A percentile compares a stretch with the other conserved stretches of the same genome.
Conservation (phyloP, 768 basidiomycete genomes). For the Russula sp. region DNA sequence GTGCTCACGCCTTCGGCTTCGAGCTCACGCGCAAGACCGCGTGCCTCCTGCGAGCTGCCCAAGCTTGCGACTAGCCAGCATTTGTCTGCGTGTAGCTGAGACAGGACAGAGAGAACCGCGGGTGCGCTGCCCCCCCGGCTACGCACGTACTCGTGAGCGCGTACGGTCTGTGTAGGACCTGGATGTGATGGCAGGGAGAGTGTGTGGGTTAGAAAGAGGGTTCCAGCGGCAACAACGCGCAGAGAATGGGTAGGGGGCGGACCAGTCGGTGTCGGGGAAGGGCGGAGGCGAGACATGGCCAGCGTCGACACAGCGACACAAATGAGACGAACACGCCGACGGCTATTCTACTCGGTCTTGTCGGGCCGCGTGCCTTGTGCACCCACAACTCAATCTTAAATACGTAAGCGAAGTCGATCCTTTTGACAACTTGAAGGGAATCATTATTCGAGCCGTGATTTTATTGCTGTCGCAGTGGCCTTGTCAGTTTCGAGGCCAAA, state of each 20-base stretch:
- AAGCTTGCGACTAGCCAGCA: slow-evolving; percentile 69
- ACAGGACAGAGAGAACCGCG: slow-evolving; percentile 61
- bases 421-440: too few relatives aligned
- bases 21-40: slow-evolving; percentile 55
- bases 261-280: slow-evolving; percentile 15
- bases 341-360: too few relatives aligned
- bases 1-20: slow-evolving; percentile 64
- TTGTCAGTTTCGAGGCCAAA: too few relatives aligned
- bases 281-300: slow-evolving; percentile 29
- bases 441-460: too few relatives aligned
- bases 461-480: too few relatives aligned
- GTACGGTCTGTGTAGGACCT: slow-evolving; percentile 47
- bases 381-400: too few relatives aligned
- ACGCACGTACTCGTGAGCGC: slow-evolving; percentile 66
- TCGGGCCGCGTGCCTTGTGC: too few relatives aligned
- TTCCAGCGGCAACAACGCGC: slow-evolving; percentile 73
- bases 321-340: background rate
- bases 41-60: slow-evolving; percentile 65
- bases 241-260: slow-evolving; percentile 35
- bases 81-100: slow-evolving; percentile 63
- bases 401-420: too few relatives aligned
- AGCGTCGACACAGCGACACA: background rate
- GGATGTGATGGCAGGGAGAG: slow-evolving; percentile 59
- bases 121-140: slow-evolving; percentile 68
- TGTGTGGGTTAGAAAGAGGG: slow-evolving; percentile 73